Evolutionary conservation across 164 flowering plant species (phyloP), one percentile per base, ranked within the genome.

Genomic region (Houttuynia cordata): DNA sequence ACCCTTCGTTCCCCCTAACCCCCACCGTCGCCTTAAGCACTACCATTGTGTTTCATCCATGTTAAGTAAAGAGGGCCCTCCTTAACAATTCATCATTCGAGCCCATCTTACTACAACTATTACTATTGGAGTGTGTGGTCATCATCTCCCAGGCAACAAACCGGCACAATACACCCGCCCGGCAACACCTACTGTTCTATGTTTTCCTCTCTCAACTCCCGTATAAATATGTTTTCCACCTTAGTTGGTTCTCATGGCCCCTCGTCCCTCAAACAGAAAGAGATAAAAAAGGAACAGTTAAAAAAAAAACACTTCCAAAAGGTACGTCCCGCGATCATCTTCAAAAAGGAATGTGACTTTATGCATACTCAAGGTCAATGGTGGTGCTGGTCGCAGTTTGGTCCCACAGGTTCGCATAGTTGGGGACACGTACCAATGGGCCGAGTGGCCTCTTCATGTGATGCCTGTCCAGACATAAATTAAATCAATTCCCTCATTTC

Each of bases 181-280:
- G 63, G 58, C 64, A 24, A 66, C 41, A 67, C 52, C 30, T 53
- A 20, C 19, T 53, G 56, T 18, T 53, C 68, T 57, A 53, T 70
- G 58, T 71, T 62, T 61, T 67, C 61, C 61, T 78, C 56, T 67
- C 78, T 77, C 83, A 73, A 75, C 71, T 71, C 68, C 61, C 62
- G 68, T 64, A 81, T 83, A 67, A 81, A 82, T 81, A 70, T 85
- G 91, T 75, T 79, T 81, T 86, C 87, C 88, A 82, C 91, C 81
- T 81, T 76, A 37, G 37, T 24, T 70, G 83, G 79, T 71, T 75
- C 60, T 74, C 51, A 58, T 73, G 64, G 34, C 64, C 63, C 34
- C 25, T 55, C 51, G 24, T 5, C 55, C n/a, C 13, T 23, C 62
- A 20, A 68, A 55, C 24, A 22, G 37, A 24, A 42, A 58, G 14